These are phyloP conservation scores for Skeletonema grethae DNA, from an alignment of 108 stramenopile genomes.

Conservation along the genomic window DNA sequence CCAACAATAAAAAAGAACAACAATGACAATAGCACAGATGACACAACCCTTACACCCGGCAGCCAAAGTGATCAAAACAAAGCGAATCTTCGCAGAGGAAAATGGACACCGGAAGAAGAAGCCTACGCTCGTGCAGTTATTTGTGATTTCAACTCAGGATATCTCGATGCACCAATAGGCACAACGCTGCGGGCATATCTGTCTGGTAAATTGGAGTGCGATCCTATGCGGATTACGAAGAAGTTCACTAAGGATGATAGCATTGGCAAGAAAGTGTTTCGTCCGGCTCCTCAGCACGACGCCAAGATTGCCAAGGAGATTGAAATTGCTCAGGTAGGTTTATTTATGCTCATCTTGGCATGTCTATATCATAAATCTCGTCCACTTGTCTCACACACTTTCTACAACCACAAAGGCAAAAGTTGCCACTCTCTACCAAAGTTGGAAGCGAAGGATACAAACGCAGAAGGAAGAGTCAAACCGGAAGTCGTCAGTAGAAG, in stretches of 20 bases:
- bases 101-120: conserved; percentile 96
- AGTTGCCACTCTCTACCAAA: conserved; percentile 62
- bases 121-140: conserved; percentile 92
- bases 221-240: conserved; percentile 99
- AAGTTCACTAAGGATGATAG: conserved; percentile 96
- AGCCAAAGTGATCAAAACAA: background rate
- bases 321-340: conserved; percentile 73
- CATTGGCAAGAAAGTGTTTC: conserved; percentile 91
- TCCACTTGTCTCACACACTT: conserved; percentile 5
- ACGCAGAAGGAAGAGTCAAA: conserved; percentile 76
- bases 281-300: conserved; percentile 64
- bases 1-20: background rate
- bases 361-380: background rate
- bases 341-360: background rate
- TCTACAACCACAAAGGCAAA: conserved; percentile 54
- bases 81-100: conserved; percentile 77
- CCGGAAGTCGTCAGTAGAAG: conserved; percentile 70
- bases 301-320: conserved; percentile 60
- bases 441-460: conserved; percentile 76
- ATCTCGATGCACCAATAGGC: conserved; percentile 91
- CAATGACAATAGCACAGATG: background rate
- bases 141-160: conserved; percentile 92
- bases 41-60: background rate
- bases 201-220: conserved; percentile 95
- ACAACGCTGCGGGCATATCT: conserved; percentile 95